Evolutionary conservation across 148 eudicot genomes (phyloP).

Genomic region (Diospyros lotus): DNA sequence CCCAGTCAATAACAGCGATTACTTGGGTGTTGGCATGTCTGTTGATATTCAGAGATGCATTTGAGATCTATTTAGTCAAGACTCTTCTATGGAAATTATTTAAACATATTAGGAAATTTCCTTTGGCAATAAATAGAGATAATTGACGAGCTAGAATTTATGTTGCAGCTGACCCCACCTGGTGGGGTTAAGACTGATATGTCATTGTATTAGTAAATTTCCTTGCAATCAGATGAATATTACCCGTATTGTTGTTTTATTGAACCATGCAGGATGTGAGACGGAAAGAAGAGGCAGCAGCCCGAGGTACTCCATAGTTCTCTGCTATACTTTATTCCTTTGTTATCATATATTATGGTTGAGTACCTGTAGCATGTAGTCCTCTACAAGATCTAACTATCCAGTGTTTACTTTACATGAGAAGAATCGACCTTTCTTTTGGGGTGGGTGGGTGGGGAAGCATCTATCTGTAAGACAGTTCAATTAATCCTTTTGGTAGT

Average conservation of each 20-base stretch:
- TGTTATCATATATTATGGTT: not conserved
- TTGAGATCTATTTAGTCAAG: not conserved
- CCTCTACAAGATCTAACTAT: not conserved
- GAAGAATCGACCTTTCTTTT: no score
- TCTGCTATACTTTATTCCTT: slow-evolving; percentile 3
- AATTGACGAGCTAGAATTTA: no score
- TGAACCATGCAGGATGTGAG: slow-evolving; percentile 62
- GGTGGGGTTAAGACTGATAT: no score
- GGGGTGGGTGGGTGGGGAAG: no score
- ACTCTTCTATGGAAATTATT: not conserved
- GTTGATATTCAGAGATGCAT: not conserved
- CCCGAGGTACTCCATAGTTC: slow-evolving; percentile 52
- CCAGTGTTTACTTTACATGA: not conserved
- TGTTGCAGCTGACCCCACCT: no score
- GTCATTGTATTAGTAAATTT: not conserved
- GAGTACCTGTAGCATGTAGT: not conserved
- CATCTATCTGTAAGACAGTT: no score
- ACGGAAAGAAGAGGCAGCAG: slow-evolving; percentile 86
- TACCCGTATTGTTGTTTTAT: slow-evolving; percentile 4
- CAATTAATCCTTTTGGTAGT: not conserved
- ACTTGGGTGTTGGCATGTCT: not conserved
- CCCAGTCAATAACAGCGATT: not conserved
- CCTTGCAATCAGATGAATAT: not conserved
- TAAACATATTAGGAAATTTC: no score
- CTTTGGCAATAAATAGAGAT: no score